A percentile compares a stretch with the other conserved stretches of the same genome.
Evolutionary conservation across 2,329 filamentous ascomycete species (phyloP).

Genomic region (Arthrinium puccinioides): DNA sequence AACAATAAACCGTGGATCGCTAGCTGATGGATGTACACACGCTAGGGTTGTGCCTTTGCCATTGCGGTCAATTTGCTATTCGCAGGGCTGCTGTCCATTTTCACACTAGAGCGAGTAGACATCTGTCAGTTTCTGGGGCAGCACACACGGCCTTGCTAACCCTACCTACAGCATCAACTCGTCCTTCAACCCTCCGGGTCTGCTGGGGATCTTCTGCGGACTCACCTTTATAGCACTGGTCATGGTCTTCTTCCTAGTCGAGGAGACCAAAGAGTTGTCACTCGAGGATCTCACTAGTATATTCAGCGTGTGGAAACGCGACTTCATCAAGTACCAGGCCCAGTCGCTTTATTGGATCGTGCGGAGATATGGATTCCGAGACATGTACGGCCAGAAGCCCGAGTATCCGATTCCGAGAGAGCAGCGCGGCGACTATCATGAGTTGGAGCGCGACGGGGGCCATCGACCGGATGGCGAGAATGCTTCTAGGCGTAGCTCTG

Average conservation of each 20-base stretch:
- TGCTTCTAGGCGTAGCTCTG: no score
- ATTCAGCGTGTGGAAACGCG: conserved; percentile 29
- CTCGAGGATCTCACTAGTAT: conserved; percentile 33
- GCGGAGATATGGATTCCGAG: background rate
- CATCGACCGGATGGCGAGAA: no score
- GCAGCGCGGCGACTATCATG: no score
- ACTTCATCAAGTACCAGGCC: conserved; percentile 16
- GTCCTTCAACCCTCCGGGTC: conserved; percentile 22
- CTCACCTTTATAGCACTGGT: conserved; percentile 39
- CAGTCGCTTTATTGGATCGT: background rate
- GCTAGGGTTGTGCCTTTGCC: conserved; percentile 34
- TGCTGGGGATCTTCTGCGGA: conserved; percentile 37
- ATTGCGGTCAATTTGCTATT: conserved; percentile 41
- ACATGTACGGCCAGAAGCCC: no score
- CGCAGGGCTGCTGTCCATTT: conserved; percentile 36
- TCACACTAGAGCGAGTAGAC: conserved; percentile 24
- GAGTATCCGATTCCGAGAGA: no score
- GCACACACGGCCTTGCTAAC: no score
- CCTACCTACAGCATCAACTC: conserved; percentile 13
- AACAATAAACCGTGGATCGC: no score
- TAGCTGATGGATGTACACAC: no score
- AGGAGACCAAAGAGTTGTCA: conserved; percentile 32
- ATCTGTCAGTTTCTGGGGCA: no score
- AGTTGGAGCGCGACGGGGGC: no score
- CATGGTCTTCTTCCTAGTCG: conserved; percentile 35